phyloP scores from a whole-genome alignment of 1,284 basidiomycete species.

The Tilletia walkeri region DNA sequence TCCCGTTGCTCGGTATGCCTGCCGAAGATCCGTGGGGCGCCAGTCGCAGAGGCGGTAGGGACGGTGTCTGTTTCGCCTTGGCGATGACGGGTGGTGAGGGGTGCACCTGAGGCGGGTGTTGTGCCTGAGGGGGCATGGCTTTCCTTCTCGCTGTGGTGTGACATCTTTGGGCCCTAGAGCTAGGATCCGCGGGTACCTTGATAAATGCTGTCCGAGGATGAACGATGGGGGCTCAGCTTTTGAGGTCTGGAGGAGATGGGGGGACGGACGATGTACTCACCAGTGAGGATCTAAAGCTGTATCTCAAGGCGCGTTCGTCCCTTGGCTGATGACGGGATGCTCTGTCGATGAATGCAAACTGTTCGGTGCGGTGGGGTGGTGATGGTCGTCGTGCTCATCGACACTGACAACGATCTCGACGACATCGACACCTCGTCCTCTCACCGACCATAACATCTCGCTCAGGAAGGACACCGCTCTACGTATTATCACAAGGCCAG shows the following conservation, averaged over 20 bases:
- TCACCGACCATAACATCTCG: not conserved
- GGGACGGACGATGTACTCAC: too few relatives aligned
- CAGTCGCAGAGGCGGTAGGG: constrained; percentile 41
- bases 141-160: not conserved
- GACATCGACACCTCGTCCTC: not conserved
- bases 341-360: not conserved
- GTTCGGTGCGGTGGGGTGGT: too few relatives aligned
- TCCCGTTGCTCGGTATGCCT: constrained; percentile 29
- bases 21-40: constrained; percentile 40
- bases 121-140: constrained; percentile 18
- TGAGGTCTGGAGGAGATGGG: too few relatives aligned
- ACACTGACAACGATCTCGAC: not conserved
- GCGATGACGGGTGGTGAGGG: constrained; percentile 24
- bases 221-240: not conserved
- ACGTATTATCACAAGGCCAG: too few relatives aligned
- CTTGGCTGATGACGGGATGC: not conserved
- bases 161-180: not conserved
- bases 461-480: too few relatives aligned
- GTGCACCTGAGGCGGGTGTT: constrained; percentile 1
- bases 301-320: too few relatives aligned
- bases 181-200: not conserved
- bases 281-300: too few relatives aligned
- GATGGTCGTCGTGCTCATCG: constrained; percentile 6
- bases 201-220: not conserved
- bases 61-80: constrained; percentile 26